These are phyloP conservation scores for Coemansia sp. DNA, from an alignment of 192 early-diverging fungal genomes.

Conservation along the genomic window DNA sequence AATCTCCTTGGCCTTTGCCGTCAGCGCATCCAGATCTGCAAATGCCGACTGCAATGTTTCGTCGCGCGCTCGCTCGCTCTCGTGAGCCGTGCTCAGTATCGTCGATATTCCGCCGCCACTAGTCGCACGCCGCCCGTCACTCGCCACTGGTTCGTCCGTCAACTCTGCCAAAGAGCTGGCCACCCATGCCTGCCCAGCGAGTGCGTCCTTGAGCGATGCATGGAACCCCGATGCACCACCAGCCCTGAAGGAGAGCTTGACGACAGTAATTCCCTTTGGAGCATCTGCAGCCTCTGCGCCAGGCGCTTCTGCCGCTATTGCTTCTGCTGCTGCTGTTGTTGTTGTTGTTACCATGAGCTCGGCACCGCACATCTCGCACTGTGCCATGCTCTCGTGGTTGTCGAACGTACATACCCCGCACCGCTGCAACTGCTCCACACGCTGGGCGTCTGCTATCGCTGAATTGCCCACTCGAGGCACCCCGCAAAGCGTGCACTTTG, in stretches of 20 bases:
- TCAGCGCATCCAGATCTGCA: conserved; percentile 82
- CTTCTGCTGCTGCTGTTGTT: not conserved
- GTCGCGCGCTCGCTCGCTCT: conserved; percentile 63
- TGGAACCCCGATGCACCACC: conserved; percentile 68
- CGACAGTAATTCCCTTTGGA: conserved; percentile 5
- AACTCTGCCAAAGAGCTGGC: not conserved
- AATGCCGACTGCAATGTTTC: conserved; percentile 79
- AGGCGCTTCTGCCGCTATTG: not conserved
- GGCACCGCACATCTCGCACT: conserved; percentile 84
- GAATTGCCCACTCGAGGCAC: conserved; percentile 24
- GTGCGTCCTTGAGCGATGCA: conserved; percentile 60
- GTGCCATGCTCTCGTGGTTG: conserved; percentile 75
- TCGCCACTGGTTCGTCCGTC: not conserved
- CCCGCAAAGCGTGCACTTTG: conserved; percentile 46
- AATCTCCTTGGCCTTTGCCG: conserved; percentile 88
- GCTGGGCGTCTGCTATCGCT: not conserved
- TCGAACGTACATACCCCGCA: conserved; percentile 87
- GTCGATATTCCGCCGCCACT: conserved; percentile 33
- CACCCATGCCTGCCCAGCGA: conserved; percentile 64
- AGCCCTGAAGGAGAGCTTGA: conserved; percentile 78
- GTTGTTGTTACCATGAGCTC: conserved; percentile 47
- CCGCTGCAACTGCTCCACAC: conserved; percentile 15
- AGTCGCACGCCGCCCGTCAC: not conserved
- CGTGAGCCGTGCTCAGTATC: conserved; percentile 58
- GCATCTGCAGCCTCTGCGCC: not conserved